Evolutionary conservation across 2,329 filamentous ascomycete species (phyloP), one percentile per base, ranked within the genome.

Genomic region (Sporothrix dimorphospora): DNA sequence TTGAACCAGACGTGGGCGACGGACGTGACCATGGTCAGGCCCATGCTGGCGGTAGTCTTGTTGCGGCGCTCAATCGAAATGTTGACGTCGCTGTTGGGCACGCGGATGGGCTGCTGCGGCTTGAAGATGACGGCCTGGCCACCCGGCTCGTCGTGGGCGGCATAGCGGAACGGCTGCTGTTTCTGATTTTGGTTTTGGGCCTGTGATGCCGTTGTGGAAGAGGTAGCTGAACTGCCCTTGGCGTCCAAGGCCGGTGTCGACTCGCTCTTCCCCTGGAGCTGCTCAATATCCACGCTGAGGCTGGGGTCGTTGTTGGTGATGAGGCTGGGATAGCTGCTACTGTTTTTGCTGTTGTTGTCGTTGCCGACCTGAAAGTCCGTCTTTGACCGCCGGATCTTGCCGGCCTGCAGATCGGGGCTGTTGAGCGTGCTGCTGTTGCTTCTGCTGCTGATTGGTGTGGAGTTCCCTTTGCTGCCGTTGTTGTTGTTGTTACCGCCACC

Each of bases 1-100:
- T 99, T 99, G 85, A 98, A 97, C 96, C 96, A 99, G 19, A 97
- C 93, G 78, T 98, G 95, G 0, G 94, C 94, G 11, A 98, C 91
- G 0, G 94, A 91, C 0, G 95, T 97, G 3, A 98, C 94, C 90
- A 98, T 93, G 0, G 93, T 94, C 76, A 93, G 88, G 0, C 94
- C 92, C 81, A 96, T 91, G 11, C 88, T 89, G 77, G 92, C 92
- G 4, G 88, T 87, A 1, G 92, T 90, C 77, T 91, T 92, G 81
- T 94, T 97, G 47, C 94, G 90, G 8, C 94, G 89, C 82, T 98
- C 94, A 30, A 98, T 89, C 67, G 94, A 91, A 75, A 98, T 92
- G 79, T 97, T 97, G 76, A 98, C 87, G 78, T 98, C 96, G 79
- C 91, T 94, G 63, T 90, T 92, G 0, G 92, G 89, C 0, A 98